Percentiles rank a stretch among this genome's conserved stretches.
Conservation (phyloP, 352 stramenopile genomes). For the Paralagenidium karlingii region DNA sequence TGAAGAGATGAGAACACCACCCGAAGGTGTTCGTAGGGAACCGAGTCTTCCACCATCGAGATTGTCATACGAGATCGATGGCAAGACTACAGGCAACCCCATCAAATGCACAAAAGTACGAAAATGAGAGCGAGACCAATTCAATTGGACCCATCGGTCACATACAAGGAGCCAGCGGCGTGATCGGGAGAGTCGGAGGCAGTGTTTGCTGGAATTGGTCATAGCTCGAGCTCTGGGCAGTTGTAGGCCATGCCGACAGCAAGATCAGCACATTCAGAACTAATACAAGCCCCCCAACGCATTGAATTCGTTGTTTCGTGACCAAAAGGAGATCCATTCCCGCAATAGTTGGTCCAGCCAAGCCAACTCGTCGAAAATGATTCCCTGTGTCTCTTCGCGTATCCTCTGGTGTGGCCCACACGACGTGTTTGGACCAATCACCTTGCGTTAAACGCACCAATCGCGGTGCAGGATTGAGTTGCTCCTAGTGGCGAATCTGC, state of each 20-base stretch:
- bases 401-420: too few species aligned
- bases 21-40: slow-evolving; percentile 21
- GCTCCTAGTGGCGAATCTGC: too few species aligned
- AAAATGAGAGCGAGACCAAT: neutral
- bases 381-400: too few species aligned
- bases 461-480: too few species aligned
- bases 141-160: neutral
- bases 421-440: too few species aligned
- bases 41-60: slow-evolving; percentile 24
- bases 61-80: slow-evolving; percentile 35
- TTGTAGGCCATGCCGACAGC: neutral
- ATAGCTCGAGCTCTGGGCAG: neutral
- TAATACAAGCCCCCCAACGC: neutral
- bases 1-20: slow-evolving; percentile 28
- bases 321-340: neutral
- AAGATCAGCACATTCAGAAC: neutral
- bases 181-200: neutral
- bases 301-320: neutral
- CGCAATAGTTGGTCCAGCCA: too few species aligned
- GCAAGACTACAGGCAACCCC: slow-evolving; percentile 20
- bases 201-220: neutral
- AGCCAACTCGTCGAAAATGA: too few species aligned
- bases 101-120: neutral
- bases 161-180: neutral
- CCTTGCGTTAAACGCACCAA: too few species aligned